Evolutionary conservation across 345 rosid species (phyloP).

Genomic region (Lagerstroemia speciosa): DNA sequence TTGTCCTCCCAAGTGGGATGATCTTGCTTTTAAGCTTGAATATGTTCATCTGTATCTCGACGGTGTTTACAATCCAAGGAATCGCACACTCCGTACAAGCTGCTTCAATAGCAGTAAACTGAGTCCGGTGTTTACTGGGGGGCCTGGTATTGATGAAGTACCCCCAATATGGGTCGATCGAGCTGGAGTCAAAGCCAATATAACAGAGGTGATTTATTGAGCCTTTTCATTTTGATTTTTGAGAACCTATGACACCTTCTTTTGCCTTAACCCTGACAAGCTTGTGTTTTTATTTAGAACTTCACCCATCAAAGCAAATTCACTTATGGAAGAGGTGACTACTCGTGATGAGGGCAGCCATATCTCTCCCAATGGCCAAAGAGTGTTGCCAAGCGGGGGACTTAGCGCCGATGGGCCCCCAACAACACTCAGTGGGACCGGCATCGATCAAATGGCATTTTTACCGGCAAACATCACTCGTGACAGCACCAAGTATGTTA

Average conservation of each 20-base stretch:
- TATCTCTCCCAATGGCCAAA: conserved; percentile 77
- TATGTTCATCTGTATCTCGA: conserved; percentile 96
- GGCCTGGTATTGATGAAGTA: conserved; percentile 96
- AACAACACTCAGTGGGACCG: conserved; percentile 97
- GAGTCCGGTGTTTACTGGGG: conserved; percentile 98
- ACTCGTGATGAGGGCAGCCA: conserved; percentile 95
- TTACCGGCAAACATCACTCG: conserved; percentile 93
- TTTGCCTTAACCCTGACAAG: not conserved
- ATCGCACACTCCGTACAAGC: conserved; percentile 80
- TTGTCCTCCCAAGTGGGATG: conserved; percentile 47
- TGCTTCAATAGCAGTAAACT: conserved; percentile 93
- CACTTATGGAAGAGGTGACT: conserved; percentile 98
- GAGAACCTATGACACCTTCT: not conserved
- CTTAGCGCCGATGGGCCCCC: conserved; percentile 99
- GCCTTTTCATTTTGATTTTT: not conserved
- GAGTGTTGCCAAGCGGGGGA: conserved; percentile 95
- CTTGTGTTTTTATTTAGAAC: conserved; percentile 37
- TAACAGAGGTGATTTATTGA: conserved; percentile 67
- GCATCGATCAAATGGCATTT: conserved; percentile 83
- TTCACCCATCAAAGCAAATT: conserved; percentile 96
- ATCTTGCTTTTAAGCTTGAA: conserved; percentile 96
- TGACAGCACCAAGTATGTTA: conserved; percentile 85
- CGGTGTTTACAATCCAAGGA: conserved; percentile 67
- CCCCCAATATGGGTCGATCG: conserved; percentile 99
- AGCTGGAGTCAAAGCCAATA: conserved; percentile 86